Conservation (phyloP, 208 protist genomes). For the Naegleria lovaniensis region DNA sequence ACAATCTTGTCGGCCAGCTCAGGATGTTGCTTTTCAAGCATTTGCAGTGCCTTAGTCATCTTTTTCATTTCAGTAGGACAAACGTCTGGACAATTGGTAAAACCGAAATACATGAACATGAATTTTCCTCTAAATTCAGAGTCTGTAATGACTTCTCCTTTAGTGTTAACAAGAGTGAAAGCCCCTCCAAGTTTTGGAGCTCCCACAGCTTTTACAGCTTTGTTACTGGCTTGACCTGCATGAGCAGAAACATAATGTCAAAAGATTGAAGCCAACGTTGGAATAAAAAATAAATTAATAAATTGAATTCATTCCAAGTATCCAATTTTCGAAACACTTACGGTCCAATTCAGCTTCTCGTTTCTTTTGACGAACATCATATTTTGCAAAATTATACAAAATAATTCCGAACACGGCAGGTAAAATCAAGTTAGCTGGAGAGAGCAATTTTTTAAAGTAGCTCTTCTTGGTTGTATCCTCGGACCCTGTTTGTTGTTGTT, state of each 20-base stretch:
- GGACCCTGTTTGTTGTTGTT: background rate
- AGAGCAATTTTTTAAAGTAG: background rate
- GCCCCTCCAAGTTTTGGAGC: slow-evolving; percentile 16
- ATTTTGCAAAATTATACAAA: background rate
- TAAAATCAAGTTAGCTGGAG: background rate
- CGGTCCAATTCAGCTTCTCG: background rate
- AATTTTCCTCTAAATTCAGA: slow-evolving; percentile 64
- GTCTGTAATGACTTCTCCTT: slow-evolving; percentile 25
- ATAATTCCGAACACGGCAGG: background rate
- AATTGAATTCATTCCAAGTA: background rate
- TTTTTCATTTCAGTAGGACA: slow-evolving; percentile 90
- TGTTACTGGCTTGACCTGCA: background rate
- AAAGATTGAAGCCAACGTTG: no score
- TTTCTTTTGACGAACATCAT: slow-evolving; percentile 17
- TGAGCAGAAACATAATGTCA: background rate
- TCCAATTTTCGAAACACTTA: background rate
- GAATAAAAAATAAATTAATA: no score
- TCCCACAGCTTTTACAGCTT: slow-evolving; percentile 1
- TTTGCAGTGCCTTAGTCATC: slow-evolving; percentile 67
- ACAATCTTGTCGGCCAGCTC: slow-evolving; percentile 60
- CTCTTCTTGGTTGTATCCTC: background rate
- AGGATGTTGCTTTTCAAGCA: slow-evolving; percentile 62
- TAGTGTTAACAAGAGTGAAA: slow-evolving; percentile 28
- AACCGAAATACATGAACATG: slow-evolving; percentile 91
- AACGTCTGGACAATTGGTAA: slow-evolving; percentile 91